Percentiles rank a stretch among this genome's conserved stretches.
Conservation (phyloP, 1,284 basidiomycete genomes). For the Phellinidium pouzarii region DNA sequence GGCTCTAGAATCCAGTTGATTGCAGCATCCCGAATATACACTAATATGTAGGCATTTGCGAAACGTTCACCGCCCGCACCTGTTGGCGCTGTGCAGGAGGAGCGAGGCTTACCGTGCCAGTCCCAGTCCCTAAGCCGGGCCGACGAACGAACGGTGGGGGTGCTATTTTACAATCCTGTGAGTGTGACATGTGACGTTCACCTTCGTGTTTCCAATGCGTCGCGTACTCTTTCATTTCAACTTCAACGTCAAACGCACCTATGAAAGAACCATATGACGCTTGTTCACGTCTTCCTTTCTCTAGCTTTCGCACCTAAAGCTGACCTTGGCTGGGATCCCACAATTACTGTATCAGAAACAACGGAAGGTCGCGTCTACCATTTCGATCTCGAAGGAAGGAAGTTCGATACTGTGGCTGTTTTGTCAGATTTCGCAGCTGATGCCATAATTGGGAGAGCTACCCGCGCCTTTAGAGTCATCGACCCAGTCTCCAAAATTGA, state of each 20-base stretch:
- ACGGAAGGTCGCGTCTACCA: neutral
- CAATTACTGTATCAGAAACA: neutral
- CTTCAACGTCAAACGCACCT: no score
- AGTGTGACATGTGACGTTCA: no score
- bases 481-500: neutral
- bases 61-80: constrained; percentile 96
- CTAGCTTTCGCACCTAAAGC: constrained; percentile 1
- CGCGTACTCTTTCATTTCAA: no score
- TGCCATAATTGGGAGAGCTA: neutral
- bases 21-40: constrained; percentile 87
- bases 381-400: neutral
- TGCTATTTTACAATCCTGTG: no score
- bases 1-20: constrained; percentile 85
- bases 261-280: neutral
- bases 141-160: no score
- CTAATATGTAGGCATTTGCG: constrained; percentile 99
- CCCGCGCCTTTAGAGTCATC: neutral
- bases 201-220: no score
- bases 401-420: neutral
- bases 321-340: constrained; percentile 8
- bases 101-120: no score
- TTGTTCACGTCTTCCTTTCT: constrained; percentile 5
- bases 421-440: constrained; percentile 4
- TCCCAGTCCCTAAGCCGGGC: no score
- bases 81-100: constrained; percentile 79